Percentiles rank a stretch among this genome's conserved stretches.
phyloP scores from a whole-genome alignment of 164 flowering plant genomes.

The Magnolia officinalis region DNA sequence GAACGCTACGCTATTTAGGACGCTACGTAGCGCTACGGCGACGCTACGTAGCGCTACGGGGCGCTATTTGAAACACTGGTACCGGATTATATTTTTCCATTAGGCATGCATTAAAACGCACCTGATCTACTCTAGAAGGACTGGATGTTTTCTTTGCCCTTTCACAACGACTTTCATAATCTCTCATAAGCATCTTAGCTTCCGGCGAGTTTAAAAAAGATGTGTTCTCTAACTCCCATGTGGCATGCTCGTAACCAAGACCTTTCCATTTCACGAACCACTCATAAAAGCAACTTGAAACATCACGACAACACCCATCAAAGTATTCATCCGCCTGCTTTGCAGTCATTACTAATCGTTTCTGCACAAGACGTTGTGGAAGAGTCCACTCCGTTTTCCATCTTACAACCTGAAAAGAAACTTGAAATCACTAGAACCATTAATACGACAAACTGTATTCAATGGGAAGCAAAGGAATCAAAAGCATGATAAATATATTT shows the following conservation, averaged over 20 bases:
- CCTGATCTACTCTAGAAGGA: slow-evolving; percentile 34
- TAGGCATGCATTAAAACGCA: slow-evolving; percentile 5
- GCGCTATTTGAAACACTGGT: no score
- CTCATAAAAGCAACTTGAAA: slow-evolving; percentile 21
- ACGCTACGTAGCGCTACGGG: no score
- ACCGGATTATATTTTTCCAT: neutral
- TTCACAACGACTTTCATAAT: slow-evolving; percentile 46
- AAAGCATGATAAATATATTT: neutral
- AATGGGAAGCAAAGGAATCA: neutral
- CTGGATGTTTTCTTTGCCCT: slow-evolving; percentile 30
- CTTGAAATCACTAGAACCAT: neutral
- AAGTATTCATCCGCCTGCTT: slow-evolving; percentile 18
- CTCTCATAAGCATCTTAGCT: slow-evolving; percentile 39
- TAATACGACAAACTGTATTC: slow-evolving; percentile 1
- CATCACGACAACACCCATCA: neutral
- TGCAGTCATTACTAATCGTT: slow-evolving; percentile 34
- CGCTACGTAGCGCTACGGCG: no score
- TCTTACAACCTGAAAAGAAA: slow-evolving; percentile 23
- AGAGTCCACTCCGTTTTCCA: slow-evolving; percentile 62
- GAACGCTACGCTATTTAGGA: no score
- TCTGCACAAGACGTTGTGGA: slow-evolving; percentile 63
- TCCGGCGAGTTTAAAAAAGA: slow-evolving; percentile 41
- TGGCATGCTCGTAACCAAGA: slow-evolving; percentile 62
- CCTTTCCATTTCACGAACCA: slow-evolving; percentile 92
- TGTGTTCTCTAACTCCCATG: slow-evolving; percentile 75